phyloP scores from a whole-genome alignment of 2,329 filamentous ascomycete species.

The Metarhizium guizhouense region DNA sequence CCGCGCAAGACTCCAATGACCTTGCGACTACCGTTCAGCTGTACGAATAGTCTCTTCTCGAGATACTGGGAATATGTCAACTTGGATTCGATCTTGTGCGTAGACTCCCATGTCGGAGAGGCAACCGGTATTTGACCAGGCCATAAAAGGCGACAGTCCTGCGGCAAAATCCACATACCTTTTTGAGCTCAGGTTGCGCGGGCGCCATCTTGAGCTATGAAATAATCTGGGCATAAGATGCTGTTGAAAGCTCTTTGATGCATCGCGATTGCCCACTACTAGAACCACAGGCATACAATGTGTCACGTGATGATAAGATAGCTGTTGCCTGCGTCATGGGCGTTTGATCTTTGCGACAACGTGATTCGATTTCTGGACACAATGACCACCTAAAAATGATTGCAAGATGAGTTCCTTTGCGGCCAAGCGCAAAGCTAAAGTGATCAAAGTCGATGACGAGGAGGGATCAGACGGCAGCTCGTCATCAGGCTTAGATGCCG shows the following conservation, averaged over 20 bases:
- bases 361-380: background rate
- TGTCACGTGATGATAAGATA: constrained; percentile 44
- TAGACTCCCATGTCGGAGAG: background rate
- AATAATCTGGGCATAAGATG: background rate
- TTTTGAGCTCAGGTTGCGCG: constrained; percentile 98
- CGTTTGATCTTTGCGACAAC: background rate
- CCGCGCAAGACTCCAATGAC: constrained; percentile 90
- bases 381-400: constrained; percentile 2
- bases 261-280: constrained; percentile 13
- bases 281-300: background rate
- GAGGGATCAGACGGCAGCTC: constrained; percentile 35
- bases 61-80: constrained; percentile 63
- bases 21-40: constrained; percentile 95
- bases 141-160: background rate
- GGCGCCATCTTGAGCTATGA: constrained; percentile 70
- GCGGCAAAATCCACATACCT: constrained; percentile 45
- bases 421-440: constrained; percentile 60
- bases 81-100: background rate
- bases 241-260: constrained; percentile 12
- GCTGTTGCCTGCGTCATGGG: background rate
- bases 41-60: constrained; percentile 96
- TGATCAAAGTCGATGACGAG: constrained; percentile 63
- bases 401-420: constrained; percentile 44
- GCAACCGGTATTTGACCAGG: background rate
- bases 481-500: constrained; percentile 14